Evolutionary conservation across 371 early-diverging fungal genomes (phyloP), one percentile per base, ranked within the genome.

Genomic region (Mucor saturninus): DNA sequence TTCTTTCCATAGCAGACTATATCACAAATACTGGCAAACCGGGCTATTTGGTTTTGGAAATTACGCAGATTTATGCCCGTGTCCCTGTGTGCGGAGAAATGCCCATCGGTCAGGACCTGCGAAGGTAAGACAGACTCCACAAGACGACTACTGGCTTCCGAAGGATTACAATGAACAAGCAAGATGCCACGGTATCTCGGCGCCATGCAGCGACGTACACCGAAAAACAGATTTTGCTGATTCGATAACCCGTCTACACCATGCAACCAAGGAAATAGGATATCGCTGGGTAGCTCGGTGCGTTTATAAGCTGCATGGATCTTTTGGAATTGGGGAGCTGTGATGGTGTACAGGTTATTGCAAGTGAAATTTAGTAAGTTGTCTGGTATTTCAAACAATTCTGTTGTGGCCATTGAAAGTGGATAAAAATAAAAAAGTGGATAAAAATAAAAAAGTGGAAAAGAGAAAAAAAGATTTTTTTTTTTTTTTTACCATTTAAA

Each of bases 241-340:
- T 68, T 66, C 49, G 64, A 78, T 0, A 62, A 58, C 8, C 88
- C 88, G 48, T 86, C 84, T 6, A 88, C 84, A 28, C 86, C 88
- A 65, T 88, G 88, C 0, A 88, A 71, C 88, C 88, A 88, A 4
- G 88, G 88, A 72, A 88, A 88, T 45, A 88, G 67, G 15, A 83
- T 72, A 42, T 84, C 75, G 29, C 80, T 72, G 5, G 88, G 88
- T 37, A 86, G 59, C 1, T 84, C 83, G 4, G 76, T 70, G 1
- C 71, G 57, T 39, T 71, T 59, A 55, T 83, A 86, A 2, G 10
- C 11, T 2, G 52, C 42, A 14, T 71, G 49, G 2, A 70, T 43
- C 4, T 51, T 7, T 9, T 15, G 35, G 60, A 46, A 68, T 4
- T 43, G 29, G 0, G 28, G 13, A 21, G 64, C 57, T 11, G 55